These are phyloP conservation scores for Anethum foeniculum DNA, from an alignment of 140 eudicot species.

Conservation along the genomic window DNA sequence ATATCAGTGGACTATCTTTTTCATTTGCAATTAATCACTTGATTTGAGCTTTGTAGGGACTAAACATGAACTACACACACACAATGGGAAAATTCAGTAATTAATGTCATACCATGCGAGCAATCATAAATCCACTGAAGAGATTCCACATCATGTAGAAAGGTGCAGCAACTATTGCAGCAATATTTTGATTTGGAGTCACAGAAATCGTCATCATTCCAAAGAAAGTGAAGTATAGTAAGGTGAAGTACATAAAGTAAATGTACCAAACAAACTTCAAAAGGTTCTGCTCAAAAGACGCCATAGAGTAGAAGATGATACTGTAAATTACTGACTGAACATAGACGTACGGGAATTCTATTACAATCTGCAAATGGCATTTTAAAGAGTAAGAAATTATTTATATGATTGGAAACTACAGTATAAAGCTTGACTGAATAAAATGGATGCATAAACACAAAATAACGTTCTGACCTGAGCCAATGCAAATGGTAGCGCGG, in stretches of 20 bases:
- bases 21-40: background rate
- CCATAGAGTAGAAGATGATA: conserved; percentile 67
- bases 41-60: background rate
- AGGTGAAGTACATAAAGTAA: conserved; percentile 73
- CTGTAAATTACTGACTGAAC: conserved; percentile 72
- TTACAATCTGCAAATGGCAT: conserved; percentile 46
- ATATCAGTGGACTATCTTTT: background rate
- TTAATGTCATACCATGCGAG: conserved; percentile 46
- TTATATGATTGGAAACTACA: background rate
- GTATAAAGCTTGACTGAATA: background rate
- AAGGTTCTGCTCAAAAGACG: conserved; percentile 58
- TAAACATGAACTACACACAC: background rate
- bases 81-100: background rate
- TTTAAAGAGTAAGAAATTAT: background rate
- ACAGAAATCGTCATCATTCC: conserved; percentile 89
- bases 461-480: conserved; percentile 52
- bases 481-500: conserved; percentile 87
- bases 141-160: conserved; percentile 95
- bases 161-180: conserved; percentile 81
- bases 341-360: conserved; percentile 75
- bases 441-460: background rate
- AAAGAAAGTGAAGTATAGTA: conserved; percentile 78
- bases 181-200: conserved; percentile 78
- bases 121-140: conserved; percentile 85
- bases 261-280: conserved; percentile 72